Evolutionary conservation across 2,329 filamentous ascomycete species (phyloP).

Genomic region (Microthyrium microscopicum): DNA sequence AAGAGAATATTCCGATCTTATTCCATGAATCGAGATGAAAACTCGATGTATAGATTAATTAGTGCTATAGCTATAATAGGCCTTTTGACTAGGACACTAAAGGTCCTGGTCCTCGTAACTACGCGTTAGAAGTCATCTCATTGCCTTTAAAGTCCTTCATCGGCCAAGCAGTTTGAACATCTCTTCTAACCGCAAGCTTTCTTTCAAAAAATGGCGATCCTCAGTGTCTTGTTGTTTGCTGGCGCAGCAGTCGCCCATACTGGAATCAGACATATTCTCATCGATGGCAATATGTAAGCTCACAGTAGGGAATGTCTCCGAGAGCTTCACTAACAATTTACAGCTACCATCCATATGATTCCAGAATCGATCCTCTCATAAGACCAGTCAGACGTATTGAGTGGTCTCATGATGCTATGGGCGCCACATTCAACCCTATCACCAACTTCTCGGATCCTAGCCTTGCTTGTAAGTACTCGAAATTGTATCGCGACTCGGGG

Average conservation of each 20-base stretch:
- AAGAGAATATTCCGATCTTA: too few relatives aligned
- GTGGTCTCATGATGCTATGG: conserved; percentile 2
- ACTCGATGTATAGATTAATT: too few relatives aligned
- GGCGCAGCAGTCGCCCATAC: background rate
- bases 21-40: too few relatives aligned
- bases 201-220: background rate
- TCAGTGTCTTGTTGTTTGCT: background rate
- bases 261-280: background rate
- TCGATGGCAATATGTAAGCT: conserved; percentile 1
- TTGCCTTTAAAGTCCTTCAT: too few relatives aligned
- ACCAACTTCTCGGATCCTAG: conserved; percentile 1
- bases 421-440: conserved; percentile 2
- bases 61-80: too few relatives aligned
- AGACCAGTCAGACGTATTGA: conserved; percentile 1
- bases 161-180: too few relatives aligned
- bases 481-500: background rate
- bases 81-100: too few relatives aligned
- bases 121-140: too few relatives aligned
- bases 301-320: background rate
- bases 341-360: conserved; percentile 1
- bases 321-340: background rate
- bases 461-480: background rate
- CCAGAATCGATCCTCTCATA: conserved; percentile 1
- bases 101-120: too few relatives aligned
- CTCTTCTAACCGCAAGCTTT: background rate